A percentile compares a stretch with the other conserved stretches of the same genome.
Conservation (phyloP, 1,284 basidiomycete species). For the Leccinum subrobustum region DNA sequence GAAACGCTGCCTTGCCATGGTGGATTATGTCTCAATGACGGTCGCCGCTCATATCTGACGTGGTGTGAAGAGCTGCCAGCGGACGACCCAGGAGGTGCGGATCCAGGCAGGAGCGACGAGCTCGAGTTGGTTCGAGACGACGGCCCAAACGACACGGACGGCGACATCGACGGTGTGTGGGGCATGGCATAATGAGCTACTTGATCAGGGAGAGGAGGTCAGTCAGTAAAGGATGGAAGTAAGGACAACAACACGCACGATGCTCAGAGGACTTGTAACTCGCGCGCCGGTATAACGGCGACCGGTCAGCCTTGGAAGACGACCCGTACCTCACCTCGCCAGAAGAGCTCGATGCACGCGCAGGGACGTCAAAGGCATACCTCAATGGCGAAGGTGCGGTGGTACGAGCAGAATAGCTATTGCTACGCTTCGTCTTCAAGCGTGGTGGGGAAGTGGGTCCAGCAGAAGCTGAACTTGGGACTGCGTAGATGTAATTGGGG, state of each 20-base stretch:
- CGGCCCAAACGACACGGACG: constrained; percentile 35
- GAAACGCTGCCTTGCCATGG: constrained; percentile 44
- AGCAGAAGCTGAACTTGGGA: constrained; percentile 17
- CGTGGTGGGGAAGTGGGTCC: constrained; percentile 29
- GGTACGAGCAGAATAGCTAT: constrained; percentile 33
- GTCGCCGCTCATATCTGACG: constrained; percentile 36
- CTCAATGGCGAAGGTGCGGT: constrained; percentile 32
- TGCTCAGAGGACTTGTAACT: constrained; percentile 37
- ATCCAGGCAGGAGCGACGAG: constrained; percentile 41
- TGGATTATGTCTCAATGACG: constrained; percentile 41
- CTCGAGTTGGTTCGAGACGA: constrained; percentile 49
- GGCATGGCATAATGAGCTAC: constrained; percentile 33
- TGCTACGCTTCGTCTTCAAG: constrained; percentile 36
- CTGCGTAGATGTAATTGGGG: constrained; percentile 31
- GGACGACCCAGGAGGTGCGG: constrained; percentile 27
- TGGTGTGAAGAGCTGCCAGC: constrained; percentile 31
- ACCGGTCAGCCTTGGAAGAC: constrained; percentile 28
- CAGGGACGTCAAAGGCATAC: constrained; percentile 27
- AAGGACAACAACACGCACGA: constrained; percentile 20
- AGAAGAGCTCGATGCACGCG: constrained; percentile 13
- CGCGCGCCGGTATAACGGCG: constrained; percentile 32
- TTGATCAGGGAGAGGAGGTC: constrained; percentile 6
- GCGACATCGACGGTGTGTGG: constrained; percentile 29
- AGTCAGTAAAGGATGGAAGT: neutral
- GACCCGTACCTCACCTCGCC: constrained; percentile 29